These are phyloP conservation scores for Boeremia lycopersici DNA, from an alignment of 2,329 filamentous ascomycete species.

Conservation along the genomic window DNA sequence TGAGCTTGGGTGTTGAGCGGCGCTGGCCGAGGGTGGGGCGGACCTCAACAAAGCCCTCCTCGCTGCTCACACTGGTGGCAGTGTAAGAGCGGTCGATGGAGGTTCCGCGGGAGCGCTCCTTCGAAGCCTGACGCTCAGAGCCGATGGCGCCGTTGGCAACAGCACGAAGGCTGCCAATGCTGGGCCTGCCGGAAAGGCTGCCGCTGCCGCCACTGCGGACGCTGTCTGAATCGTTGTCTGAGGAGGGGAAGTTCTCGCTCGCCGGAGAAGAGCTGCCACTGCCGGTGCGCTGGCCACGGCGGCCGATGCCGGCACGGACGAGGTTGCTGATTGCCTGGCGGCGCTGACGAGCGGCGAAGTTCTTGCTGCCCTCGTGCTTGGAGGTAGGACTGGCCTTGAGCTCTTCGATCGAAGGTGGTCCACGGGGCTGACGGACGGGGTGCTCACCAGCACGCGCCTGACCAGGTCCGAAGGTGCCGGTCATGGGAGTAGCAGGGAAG, in stretches of 20 bases:
- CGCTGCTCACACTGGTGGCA: conserved; percentile 69
- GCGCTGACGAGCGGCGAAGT: conserved; percentile 91
- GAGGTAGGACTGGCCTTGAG: conserved; percentile 86
- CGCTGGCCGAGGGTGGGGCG: conserved; percentile 64
- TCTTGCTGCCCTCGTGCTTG: conserved; percentile 94
- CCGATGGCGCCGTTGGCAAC: conserved; percentile 85
- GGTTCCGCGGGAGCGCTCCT: conserved; percentile 45
- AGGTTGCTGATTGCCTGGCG: conserved; percentile 91
- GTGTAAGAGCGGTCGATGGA: conserved; percentile 54
- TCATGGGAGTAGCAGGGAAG: conserved; percentile 80
- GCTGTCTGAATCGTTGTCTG: conserved; percentile 65
- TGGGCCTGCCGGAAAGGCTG: conserved; percentile 78
- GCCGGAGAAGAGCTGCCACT: conserved; percentile 84
- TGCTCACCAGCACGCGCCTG: conserved; percentile 94
- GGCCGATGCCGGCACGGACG: conserved; percentile 85
- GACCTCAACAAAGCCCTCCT: conserved; percentile 62
- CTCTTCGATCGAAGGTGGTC: conserved; percentile 90
- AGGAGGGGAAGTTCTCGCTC: conserved; percentile 78
- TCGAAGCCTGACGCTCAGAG: conserved; percentile 73
- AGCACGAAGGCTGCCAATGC: conserved; percentile 75
- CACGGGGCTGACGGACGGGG: conserved; percentile 88
- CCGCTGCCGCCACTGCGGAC: conserved; percentile 71
- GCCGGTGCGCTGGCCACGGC: conserved; percentile 73
- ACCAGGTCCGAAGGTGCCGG: conserved; percentile 88
- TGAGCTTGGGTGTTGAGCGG: conserved; percentile 84